phyloP scores from a whole-genome alignment of 768 basidiomycete genomes.

The Suillus sp. region DNA sequence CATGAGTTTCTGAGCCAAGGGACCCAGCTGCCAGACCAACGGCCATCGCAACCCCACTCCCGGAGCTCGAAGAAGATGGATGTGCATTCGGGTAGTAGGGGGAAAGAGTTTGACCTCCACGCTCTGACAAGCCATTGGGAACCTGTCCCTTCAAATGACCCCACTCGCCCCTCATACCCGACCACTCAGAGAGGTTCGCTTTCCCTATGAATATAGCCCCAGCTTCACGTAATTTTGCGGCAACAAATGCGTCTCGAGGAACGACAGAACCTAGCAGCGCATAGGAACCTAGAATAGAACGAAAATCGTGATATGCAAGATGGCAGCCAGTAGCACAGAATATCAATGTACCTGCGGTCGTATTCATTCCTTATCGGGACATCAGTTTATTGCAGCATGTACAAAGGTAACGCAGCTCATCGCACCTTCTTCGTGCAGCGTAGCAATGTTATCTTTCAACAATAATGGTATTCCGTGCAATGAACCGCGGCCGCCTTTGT shows the following conservation, averaged over 20 bases:
- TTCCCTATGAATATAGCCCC: too few relatives aligned
- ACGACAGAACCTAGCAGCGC: too few relatives aligned
- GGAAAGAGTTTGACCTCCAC: slow-evolving; percentile 45
- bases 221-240: too few relatives aligned
- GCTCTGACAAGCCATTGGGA: slow-evolving; percentile 46
- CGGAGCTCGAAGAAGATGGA: slow-evolving; percentile 43
- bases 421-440: too few relatives aligned
- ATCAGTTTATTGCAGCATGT: too few relatives aligned
- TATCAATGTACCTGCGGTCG: background rate
- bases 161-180: slow-evolving; percentile 33
- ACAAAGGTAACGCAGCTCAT: too few relatives aligned
- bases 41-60: too few relatives aligned
- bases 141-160: slow-evolving; percentile 24
- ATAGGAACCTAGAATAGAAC: slow-evolving; percentile 2
- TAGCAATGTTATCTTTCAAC: too few relatives aligned
- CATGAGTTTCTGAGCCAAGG: slow-evolving; percentile 47
- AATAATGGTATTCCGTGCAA: too few relatives aligned
- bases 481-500: slow-evolving; percentile 41
- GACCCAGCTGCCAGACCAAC: too few relatives aligned
- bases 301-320: background rate
- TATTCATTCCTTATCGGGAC: too few relatives aligned
- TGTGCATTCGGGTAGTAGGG: slow-evolving; percentile 46
- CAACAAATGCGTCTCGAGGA: too few relatives aligned
- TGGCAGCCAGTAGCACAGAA: background rate
- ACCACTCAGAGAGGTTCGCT: slow-evolving; percentile 47